Percentiles rank a stretch among this genome's conserved stretches.
Conservation (phyloP, 2,329 filamentous ascomycete genomes). For the Neoascochyta sp. region DNA sequence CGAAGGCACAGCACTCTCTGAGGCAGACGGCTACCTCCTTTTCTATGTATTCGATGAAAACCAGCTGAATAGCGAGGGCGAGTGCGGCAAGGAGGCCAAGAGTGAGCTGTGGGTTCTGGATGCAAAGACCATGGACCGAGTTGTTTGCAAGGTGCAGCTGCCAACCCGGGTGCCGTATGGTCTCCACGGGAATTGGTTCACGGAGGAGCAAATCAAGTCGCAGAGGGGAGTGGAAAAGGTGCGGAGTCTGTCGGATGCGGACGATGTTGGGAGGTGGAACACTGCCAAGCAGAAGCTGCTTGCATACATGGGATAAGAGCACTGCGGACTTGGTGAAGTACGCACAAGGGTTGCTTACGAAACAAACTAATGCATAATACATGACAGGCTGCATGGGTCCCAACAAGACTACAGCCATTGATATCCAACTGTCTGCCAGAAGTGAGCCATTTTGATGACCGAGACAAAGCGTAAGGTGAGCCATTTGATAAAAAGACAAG, state of each 20-base stretch:
- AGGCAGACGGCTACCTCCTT: conserved; percentile 66
- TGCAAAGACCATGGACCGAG: conserved; percentile 58
- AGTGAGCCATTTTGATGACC: too few relatives aligned
- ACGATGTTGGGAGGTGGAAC: too few relatives aligned
- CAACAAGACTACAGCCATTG: too few relatives aligned
- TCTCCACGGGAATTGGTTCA: conserved; percentile 48
- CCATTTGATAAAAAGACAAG: too few relatives aligned
- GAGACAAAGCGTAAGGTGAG: too few relatives aligned
- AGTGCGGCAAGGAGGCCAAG: conserved; percentile 40
- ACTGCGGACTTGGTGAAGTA: too few relatives aligned
- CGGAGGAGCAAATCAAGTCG: conserved; percentile 29
- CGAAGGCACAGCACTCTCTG: conserved; percentile 25
- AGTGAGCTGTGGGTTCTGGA: conserved; percentile 69
- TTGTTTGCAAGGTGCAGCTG: conserved; percentile 57
- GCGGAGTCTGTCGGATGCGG: conserved; percentile 13
- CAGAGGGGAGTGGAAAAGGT: conserved; percentile 27
- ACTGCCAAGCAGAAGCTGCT: too few relatives aligned
- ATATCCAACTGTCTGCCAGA: too few relatives aligned
- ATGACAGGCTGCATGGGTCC: too few relatives aligned
- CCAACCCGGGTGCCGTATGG: conserved; percentile 69
- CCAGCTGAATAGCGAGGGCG: conserved; percentile 54
- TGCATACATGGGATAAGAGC: too few relatives aligned
- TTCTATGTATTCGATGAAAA: conserved; percentile 68
- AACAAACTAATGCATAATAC: too few relatives aligned
- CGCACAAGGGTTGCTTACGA: too few relatives aligned